phyloP scores from a whole-genome alignment of 2,329 filamentous ascomycete species.

The Talaromyces sp. region DNA sequence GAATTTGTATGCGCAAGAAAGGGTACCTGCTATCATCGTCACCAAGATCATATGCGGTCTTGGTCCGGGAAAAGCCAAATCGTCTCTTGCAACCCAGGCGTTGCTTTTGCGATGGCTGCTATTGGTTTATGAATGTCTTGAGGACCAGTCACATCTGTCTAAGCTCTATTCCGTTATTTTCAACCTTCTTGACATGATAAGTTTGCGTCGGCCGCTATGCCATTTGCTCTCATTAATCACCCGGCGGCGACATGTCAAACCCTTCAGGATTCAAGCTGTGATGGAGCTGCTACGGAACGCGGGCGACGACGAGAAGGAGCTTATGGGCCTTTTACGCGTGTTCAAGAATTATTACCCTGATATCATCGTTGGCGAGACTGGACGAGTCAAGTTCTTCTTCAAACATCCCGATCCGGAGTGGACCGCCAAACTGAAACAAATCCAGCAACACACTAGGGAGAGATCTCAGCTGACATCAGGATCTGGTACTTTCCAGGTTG shows the following conservation, averaged over 20 bases:
- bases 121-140: conserved; percentile 67
- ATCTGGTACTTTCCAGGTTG: conserved; percentile 60
- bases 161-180: conserved; percentile 73
- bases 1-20: conserved; percentile 69
- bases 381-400: conserved; percentile 35
- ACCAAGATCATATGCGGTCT: conserved; percentile 66
- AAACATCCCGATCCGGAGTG: conserved; percentile 73
- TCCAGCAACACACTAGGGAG: conserved; percentile 57
- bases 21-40: conserved; percentile 57
- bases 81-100: conserved; percentile 65
- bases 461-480: conserved; percentile 38
- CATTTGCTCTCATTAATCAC: conserved; percentile 77
- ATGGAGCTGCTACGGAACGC: conserved; percentile 47
- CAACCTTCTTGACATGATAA: conserved; percentile 75
- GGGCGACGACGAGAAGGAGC: conserved; percentile 65
- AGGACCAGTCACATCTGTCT: conserved; percentile 59
- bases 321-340: conserved; percentile 71
- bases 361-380: conserved; percentile 70
- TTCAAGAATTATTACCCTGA: conserved; percentile 91
- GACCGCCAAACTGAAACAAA: conserved; percentile 62
- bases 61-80: conserved; percentile 73
- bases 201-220: conserved; percentile 65
- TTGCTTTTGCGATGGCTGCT: conserved; percentile 73
- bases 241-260: conserved; percentile 74
- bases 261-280: conserved; percentile 74